Conservation (phyloP, 257 asterid genomes). For the Przewalskia tangutica region DNA sequence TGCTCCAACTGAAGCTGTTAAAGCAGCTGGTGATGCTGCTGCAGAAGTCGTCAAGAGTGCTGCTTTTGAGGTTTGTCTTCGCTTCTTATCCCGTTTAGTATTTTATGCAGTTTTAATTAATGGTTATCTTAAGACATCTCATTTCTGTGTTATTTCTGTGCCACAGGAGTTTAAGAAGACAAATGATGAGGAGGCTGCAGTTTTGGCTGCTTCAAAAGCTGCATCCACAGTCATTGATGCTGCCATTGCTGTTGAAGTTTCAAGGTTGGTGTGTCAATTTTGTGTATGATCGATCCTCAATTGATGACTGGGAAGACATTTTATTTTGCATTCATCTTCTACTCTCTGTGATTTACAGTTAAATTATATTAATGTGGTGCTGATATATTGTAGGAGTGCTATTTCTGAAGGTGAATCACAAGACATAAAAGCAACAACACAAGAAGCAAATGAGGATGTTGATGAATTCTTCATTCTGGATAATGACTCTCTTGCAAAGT, state of each 20-base stretch:
- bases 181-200: conserved; percentile 81
- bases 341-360: neutral
- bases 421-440: conserved; percentile 37
- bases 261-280: conserved; percentile 43
- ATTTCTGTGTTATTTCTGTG: neutral
- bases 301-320: neutral
- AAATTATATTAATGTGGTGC: conserved; percentile 4
- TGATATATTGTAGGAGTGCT: conserved; percentile 35
- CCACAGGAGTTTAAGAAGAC: conserved; percentile 62
- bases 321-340: neutral
- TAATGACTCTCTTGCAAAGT: conserved; percentile 61
- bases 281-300: conserved; percentile 6
- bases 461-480: conserved; percentile 52
- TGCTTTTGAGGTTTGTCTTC: conserved; percentile 67
- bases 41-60: conserved; percentile 94
- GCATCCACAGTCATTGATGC: conserved; percentile 92
- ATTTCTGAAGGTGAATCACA: conserved; percentile 38
- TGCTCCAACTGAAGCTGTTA: conserved; percentile 82
- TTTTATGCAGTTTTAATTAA: neutral
- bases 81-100: conserved; percentile 9
- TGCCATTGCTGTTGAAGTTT: conserved; percentile 55
- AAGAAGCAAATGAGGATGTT: conserved; percentile 49
- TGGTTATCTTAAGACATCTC: neutral
- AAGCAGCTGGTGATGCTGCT: conserved; percentile 96
- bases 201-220: conserved; percentile 81